Evolutionary conservation across 257 asterid species (phyloP).

Genomic region (Osmanthus fragrans): DNA sequence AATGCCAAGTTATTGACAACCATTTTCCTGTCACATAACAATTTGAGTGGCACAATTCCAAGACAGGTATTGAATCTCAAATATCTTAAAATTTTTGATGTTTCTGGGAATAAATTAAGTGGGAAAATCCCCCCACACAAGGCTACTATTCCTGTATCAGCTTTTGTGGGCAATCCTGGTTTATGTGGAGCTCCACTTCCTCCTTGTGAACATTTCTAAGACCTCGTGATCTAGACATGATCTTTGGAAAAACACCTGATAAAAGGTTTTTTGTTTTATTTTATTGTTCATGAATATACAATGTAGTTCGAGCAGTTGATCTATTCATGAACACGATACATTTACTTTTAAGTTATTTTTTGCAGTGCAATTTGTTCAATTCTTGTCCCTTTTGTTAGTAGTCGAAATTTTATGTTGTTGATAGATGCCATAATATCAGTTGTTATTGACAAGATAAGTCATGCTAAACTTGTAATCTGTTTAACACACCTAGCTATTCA

Average conservation of each 20-base stretch:
- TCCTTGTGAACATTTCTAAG: slow-evolving; percentile 40
- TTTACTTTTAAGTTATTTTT: too few relatives aligned
- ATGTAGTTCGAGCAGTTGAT: neutral
- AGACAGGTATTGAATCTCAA: slow-evolving; percentile 44
- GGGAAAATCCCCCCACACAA: slow-evolving; percentile 65
- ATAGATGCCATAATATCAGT: too few relatives aligned
- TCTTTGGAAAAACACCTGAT: neutral
- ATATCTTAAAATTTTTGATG: slow-evolving; percentile 42
- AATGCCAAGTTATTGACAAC: slow-evolving; percentile 32
- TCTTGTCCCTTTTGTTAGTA: neutral
- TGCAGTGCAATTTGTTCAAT: neutral
- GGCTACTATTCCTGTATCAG: slow-evolving; percentile 37
- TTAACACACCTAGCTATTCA: too few relatives aligned
- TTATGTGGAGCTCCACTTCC: slow-evolving; percentile 82
- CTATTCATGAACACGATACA: neutral
- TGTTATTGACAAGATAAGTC: too few relatives aligned
- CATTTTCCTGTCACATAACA: slow-evolving; percentile 45
- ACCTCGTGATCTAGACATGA: neutral
- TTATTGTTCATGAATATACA: neutral
- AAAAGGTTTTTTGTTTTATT: neutral
- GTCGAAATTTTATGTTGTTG: too few relatives aligned
- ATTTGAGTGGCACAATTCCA: slow-evolving; percentile 62
- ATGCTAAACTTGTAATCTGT: too few relatives aligned
- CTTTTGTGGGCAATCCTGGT: slow-evolving; percentile 53
- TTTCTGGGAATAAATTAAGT: slow-evolving; percentile 47